A percentile compares a stretch with the other conserved stretches of the same genome.
Evolutionary conservation across 495 filamentous ascomycete genomes (phyloP).

Genomic region (Aspergillus indologenus): DNA sequence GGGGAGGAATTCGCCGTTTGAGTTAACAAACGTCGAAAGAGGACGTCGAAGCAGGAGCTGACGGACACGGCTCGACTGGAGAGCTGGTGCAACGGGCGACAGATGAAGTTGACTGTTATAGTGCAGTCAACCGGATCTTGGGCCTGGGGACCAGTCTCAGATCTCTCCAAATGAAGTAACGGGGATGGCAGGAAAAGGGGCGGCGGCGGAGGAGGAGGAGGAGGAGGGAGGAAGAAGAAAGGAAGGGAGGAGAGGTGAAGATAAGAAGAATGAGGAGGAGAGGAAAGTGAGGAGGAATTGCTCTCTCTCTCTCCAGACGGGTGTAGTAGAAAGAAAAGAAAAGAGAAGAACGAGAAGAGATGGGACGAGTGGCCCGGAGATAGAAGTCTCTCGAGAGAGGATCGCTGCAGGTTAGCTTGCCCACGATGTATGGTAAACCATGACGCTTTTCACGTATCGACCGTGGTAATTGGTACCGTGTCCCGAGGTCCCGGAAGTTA

Average conservation of each 20-base stretch:
- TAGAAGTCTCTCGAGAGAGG: conserved; percentile 34
- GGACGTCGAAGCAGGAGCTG: conserved; percentile 42
- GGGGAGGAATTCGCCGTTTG: conserved; percentile 42
- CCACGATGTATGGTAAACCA: conserved; percentile 20
- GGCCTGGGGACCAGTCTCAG: conserved; percentile 38
- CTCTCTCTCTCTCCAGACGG: conserved; percentile 49
- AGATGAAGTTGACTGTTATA: conserved; percentile 37
- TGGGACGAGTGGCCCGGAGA: conserved; percentile 30
- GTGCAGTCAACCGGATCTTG: conserved; percentile 26
- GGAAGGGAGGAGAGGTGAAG: conserved; percentile 46
- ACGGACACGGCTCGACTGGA: conserved; percentile 48
- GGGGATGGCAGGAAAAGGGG: conserved; percentile 51
- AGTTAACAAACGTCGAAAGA: conserved; percentile 48
- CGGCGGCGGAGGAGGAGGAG: too few species aligned
- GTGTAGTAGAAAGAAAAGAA: conserved; percentile 45
- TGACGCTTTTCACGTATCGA: conserved; percentile 20
- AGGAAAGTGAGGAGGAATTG: conserved; percentile 44
- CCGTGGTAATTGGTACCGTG: conserved; percentile 11
- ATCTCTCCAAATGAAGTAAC: conserved; percentile 49
- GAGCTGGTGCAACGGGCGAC: conserved; percentile 33
- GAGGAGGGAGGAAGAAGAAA: conserved; percentile 46
- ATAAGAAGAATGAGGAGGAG: conserved; percentile 53
- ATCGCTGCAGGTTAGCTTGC: conserved; percentile 24
- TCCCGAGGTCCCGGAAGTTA: conserved; percentile 7
- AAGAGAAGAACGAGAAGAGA: conserved; percentile 30